Base-by-base conservation (phyloP, 1,284 basidiomycete species). In the Acaromyces ingoldii region DNA sequence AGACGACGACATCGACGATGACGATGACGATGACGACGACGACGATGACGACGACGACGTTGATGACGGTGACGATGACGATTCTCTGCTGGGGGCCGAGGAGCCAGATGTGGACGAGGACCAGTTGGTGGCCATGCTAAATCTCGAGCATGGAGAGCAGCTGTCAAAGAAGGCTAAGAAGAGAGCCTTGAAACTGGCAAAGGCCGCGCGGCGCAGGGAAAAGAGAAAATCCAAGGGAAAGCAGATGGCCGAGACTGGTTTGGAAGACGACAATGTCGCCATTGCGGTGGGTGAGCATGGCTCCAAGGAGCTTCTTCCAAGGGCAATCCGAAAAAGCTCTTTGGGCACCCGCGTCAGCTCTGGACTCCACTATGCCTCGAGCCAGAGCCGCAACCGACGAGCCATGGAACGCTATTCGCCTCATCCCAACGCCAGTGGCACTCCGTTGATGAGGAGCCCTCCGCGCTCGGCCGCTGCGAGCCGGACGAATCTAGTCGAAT, bases 331-430 rank as follows among this genome's bases (percentile, higher is more conserved):
- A 28, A 45, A 28, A 6, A 26, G 22, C 4, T 42, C 39, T 4
- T 13, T 69, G 4, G 56, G 59, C 6, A 37, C 53, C 10, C 58
- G 56, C 10, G 61, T 70, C 26, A 58, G 58, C 4, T 57, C 60
- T n/a, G 61, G 63, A n/a, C 49, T 71, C 22, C 53, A 58, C 29
- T 70, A 70, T 38, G 67, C 59, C 10, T 51, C 59, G 6, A 66
- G 59, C 43, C 44, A 55, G 47, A 62, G 58, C 37, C 60, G 69
- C 31, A 68, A 65, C 40, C 67, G 63, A 9, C 57, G 69, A 19
- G 69, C 69, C 1, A 70, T 71, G 63, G 67, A 63, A 19, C 55
- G 57, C 15, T 71, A 63, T 52, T 67, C 68, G 36, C 68, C 68
- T n/a, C 48, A 60, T 39, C 57, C n/a, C n/a, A n/a, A n/a, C n/a